These are phyloP conservation scores for Pichia cactophila DNA, from an alignment of 1,139 yeast species.

Conservation along the genomic window DNA sequence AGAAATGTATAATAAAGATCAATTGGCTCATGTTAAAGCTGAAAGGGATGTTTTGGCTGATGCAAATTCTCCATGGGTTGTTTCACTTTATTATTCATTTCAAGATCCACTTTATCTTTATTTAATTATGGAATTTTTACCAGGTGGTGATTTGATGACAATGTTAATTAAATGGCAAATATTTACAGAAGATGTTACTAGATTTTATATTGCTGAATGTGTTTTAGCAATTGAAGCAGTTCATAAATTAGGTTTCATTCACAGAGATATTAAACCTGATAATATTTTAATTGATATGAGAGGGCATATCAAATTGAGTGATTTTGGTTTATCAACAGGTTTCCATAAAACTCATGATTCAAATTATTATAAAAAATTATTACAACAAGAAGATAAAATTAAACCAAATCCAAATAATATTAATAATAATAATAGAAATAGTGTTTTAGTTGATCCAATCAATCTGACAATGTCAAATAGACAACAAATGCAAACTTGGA, in stretches of 20 bases:
- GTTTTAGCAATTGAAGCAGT: constrained; percentile 78
- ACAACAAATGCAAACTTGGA: constrained; percentile 98
- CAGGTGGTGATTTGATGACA: constrained; percentile 84
- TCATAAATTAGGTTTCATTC: constrained; percentile 73
- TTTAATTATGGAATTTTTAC: constrained; percentile 75
- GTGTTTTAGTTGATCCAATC: constrained; percentile 91
- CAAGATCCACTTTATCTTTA: constrained; percentile 72
- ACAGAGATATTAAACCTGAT: constrained; percentile 75
- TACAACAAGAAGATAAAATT: constrained; percentile 45
- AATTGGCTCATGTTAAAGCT: constrained; percentile 76
- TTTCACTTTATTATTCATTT: constrained; percentile 70
- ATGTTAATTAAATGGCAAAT: constrained; percentile 85
- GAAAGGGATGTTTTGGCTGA: constrained; percentile 83
- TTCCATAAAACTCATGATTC: constrained; percentile 82
- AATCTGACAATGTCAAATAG: constrained; percentile 92
- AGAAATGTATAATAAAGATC: constrained; percentile 80
- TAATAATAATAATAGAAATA: constrained; percentile 41
- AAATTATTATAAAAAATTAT: constrained; percentile 62
- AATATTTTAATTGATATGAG: constrained; percentile 71
- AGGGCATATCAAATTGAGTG: constrained; percentile 73
- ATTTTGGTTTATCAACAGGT: constrained; percentile 80
- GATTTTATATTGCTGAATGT: constrained; percentile 84
- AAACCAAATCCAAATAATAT: constrained; percentile 24
- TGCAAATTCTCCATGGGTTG: constrained; percentile 84
- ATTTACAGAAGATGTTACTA: constrained; percentile 75